Evolutionary conservation across 352 stramenopile species (phyloP), one percentile per base, ranked within the genome.

Genomic region (Ophiocytium majus): DNA sequence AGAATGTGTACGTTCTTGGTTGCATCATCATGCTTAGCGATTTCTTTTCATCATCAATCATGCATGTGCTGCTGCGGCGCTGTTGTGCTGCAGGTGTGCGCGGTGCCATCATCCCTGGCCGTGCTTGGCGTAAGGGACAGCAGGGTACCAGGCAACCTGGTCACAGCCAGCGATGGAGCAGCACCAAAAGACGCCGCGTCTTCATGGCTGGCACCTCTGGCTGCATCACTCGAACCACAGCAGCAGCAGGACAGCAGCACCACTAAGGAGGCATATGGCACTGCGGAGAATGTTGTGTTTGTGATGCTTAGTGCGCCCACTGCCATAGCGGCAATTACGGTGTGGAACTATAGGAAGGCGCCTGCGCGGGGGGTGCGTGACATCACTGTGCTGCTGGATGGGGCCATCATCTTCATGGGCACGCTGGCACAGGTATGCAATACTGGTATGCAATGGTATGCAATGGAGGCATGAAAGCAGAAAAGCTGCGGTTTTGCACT

Each of bases 291-390:
- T 28, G 28, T 66, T 66, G 17, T 66, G 57, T 28, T 23, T 28
- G 28, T 66, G 28, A 19, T 23, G 28, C 28, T 66, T 66, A 28
- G 17, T 23, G 57, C 19, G 28, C 57, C 57, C 28, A 66, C 57
- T 23, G 19, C 17, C 28, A 66, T 66, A 66, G 57, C 57, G 28
- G 57, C 57, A 66, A 66, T 66, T 28, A 66, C 19, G 19, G 57
- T 66, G 28, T 66, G 57, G 19, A 66, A 66, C 57, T 66, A 66
- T 66, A 66, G 57, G 28, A 66, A 66, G 28, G 28, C 57, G 28
- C 57, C 57, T 66, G 57, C 57, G 28, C 57, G 57, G 28, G 57
- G 57, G 19, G 57, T 66, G 17, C 19, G 28, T 23, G 57, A 66
- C 28, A 28, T 66, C 17, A 23, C 57, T 66, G 28, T 66, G 28